phyloP scores from a whole-genome alignment of 176 grass and related monocot genomes.

The Cenchrus fungigraminus region DNA sequence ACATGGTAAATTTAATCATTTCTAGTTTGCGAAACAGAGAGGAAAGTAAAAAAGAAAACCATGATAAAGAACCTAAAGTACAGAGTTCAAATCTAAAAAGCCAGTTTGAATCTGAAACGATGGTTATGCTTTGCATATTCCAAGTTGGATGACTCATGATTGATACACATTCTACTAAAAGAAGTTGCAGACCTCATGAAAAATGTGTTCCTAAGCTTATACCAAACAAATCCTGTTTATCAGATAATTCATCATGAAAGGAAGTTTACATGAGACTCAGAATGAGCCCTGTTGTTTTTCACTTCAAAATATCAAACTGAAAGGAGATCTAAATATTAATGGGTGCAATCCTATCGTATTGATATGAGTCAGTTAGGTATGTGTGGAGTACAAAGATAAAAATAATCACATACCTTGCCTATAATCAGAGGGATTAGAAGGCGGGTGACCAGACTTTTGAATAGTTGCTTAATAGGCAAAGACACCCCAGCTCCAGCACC shows the following conservation, averaged over 20 bases:
- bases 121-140: slow-evolving; percentile 8
- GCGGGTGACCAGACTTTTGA: slow-evolving; percentile 74
- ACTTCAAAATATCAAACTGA: slow-evolving; percentile 36
- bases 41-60: not conserved
- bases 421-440: slow-evolving; percentile 82
- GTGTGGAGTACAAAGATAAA: slow-evolving; percentile 28
- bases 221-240: not conserved
- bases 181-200: slow-evolving; percentile 19
- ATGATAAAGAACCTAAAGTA: slow-evolving; percentile 3
- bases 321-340: not conserved
- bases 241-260: not conserved
- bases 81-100: slow-evolving; percentile 1
- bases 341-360: not conserved
- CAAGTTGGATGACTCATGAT: slow-evolving; percentile 27
- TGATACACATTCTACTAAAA: slow-evolving; percentile 40
- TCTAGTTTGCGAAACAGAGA: not conserved
- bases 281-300: slow-evolving; percentile 8
- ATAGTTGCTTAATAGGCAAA: slow-evolving; percentile 75
- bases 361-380: slow-evolving; percentile 24
- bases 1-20: slow-evolving; percentile 18
- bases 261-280: not conserved
- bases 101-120: not conserved
- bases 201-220: slow-evolving; percentile 29
- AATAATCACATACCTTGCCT: slow-evolving; percentile 65
- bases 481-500: slow-evolving; percentile 69